Percentiles rank a stretch among this genome's conserved stretches.
phyloP scores from a whole-genome alignment of 768 basidiomycete species.

The Russula virescens region DNA sequence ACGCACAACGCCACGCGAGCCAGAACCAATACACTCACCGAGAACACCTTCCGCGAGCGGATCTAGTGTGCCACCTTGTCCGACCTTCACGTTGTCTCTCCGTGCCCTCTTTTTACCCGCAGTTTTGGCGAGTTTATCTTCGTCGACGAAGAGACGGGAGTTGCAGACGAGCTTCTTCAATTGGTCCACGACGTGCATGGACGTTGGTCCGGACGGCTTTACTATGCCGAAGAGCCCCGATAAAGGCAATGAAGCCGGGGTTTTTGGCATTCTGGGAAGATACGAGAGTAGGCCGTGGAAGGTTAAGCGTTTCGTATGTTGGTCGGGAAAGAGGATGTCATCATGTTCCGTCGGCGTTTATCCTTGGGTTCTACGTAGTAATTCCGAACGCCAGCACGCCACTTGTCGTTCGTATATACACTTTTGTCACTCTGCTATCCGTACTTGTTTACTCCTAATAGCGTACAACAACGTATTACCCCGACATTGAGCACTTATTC shows the following conservation, averaged over 20 bases:
- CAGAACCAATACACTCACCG: conserved; percentile 42
- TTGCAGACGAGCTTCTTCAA: conserved; percentile 73
- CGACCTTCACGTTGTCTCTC: conserved; percentile 63
- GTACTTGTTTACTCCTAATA: no score
- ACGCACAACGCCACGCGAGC: not conserved
- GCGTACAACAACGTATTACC: no score
- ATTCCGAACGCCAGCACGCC: no score
- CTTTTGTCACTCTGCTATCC: no score
- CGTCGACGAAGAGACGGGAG: conserved; percentile 73
- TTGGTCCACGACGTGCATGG: conserved; percentile 84
- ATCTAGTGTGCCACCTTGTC: conserved; percentile 93
- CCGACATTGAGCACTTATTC: not conserved
- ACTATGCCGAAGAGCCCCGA: conserved; percentile 81
- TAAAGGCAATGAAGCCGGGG: conserved; percentile 46
- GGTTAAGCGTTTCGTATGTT: not conserved
- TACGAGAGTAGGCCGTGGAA: not conserved
- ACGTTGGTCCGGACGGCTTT: conserved; percentile 91
- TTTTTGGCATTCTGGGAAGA: conserved; percentile 6
- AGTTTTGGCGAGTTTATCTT: conserved; percentile 47
- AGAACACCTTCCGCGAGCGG: conserved; percentile 94
- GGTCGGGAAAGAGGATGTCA: not conserved
- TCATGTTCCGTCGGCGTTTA: no score
- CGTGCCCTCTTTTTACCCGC: conserved; percentile 42
- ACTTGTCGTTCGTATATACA: no score
- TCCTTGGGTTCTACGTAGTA: no score